Percentiles rank a stretch among this genome's conserved stretches.
Conservation (phyloP, 1,284 basidiomycete genomes). For the Ceratorhiza oryzae-sativae region DNA sequence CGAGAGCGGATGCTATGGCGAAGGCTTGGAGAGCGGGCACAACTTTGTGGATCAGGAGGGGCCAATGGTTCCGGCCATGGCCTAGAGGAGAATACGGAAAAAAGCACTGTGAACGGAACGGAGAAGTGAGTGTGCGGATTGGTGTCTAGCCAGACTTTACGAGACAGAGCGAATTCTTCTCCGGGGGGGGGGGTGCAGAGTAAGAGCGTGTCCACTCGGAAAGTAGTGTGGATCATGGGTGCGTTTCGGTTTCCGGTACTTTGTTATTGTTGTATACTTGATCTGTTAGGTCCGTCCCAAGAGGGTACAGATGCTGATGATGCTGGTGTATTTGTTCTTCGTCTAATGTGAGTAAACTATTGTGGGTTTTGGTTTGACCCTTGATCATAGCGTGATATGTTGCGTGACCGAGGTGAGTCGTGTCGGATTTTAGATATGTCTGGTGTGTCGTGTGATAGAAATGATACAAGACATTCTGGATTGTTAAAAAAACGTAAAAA, state of each 20-base stretch:
- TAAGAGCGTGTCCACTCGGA: background rate
- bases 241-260: slow-evolving; percentile 32
- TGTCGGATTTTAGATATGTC: background rate
- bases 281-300: slow-evolving; percentile 34
- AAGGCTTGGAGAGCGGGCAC: slow-evolving; percentile 79
- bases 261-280: slow-evolving; percentile 35
- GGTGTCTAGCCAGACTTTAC: background rate
- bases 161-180: background rate
- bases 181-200: no score
- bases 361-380: slow-evolving; percentile 11
- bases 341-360: slow-evolving; percentile 38
- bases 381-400: background rate
- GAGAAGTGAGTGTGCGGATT: slow-evolving; percentile 19
- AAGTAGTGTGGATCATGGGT: slow-evolving; percentile 5
- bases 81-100: background rate
- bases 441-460: slow-evolving; percentile 7
- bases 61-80: slow-evolving; percentile 11
- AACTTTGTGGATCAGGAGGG: slow-evolving; percentile 66
- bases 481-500: slow-evolving; percentile 15
- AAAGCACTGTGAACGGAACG: background rate
- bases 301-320: background rate
- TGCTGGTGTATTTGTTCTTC: slow-evolving; percentile 35
- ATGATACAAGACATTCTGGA: slow-evolving; percentile 27
- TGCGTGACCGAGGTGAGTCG: background rate
- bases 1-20: slow-evolving; percentile 87